Evolutionary conservation across 2,329 filamentous ascomycete genomes (phyloP).

Genomic region (Paraphaeosphaeria sporulosa): DNA sequence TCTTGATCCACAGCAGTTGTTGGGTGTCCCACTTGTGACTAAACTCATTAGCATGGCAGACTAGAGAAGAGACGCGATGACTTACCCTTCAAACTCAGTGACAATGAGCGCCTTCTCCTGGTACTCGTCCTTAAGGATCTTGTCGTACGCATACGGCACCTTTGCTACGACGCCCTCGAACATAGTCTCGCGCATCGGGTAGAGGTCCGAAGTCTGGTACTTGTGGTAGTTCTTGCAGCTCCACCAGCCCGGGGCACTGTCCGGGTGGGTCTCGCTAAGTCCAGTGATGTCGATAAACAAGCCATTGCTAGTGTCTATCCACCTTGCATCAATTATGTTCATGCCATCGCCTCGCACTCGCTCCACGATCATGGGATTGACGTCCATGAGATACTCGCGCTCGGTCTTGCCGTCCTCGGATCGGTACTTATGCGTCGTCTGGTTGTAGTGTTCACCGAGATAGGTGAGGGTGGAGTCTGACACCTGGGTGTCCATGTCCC

Average conservation of each 20-base stretch:
- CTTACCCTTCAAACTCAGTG: conserved; percentile 70
- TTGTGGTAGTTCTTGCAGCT: conserved; percentile 82
- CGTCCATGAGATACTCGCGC: conserved; percentile 73
- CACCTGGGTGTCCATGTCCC: conserved; percentile 84
- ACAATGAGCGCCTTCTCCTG: conserved; percentile 65
- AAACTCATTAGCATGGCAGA: conserved; percentile 16
- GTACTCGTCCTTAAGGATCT: conserved; percentile 72
- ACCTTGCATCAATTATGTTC: conserved; percentile 85
- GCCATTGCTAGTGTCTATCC: conserved; percentile 79
- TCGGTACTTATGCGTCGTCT: conserved; percentile 63
- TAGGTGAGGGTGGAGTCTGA: conserved; percentile 70
- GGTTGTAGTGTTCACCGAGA: conserved; percentile 72
- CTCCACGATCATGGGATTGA: conserved; percentile 74
- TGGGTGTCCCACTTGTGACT: conserved; percentile 69
- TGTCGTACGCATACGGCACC: conserved; percentile 74
- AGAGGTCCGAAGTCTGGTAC: conserved; percentile 75
- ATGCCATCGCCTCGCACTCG: conserved; percentile 69
- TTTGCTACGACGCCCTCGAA: conserved; percentile 77
- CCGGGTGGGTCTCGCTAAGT: conserved; percentile 71
- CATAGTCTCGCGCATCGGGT: conserved; percentile 74
- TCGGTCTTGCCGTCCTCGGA: conserved; percentile 47
- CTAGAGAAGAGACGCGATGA: background rate
- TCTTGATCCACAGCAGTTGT: conserved; percentile 66
- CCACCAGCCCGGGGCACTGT: conserved; percentile 69
- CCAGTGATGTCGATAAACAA: conserved; percentile 87